Evolutionary conservation across 345 rosid species (phyloP).

Genomic region (Syzygium aromaticum): DNA sequence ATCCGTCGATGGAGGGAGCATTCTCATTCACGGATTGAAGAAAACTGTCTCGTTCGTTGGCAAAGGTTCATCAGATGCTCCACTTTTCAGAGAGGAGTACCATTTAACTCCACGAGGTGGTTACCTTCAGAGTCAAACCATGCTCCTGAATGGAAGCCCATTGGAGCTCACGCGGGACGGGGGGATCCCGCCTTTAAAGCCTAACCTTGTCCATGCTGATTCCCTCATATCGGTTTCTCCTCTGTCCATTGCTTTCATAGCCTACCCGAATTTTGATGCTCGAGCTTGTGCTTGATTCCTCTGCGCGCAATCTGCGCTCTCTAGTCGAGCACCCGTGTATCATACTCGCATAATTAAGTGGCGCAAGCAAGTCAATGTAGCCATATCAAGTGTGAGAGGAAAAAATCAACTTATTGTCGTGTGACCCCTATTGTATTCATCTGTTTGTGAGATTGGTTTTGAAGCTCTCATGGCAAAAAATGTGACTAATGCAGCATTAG

Average conservation of each 20-base stretch:
- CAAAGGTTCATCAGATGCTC: slow-evolving; percentile 27
- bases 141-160: slow-evolving; percentile 74
- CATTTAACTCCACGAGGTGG: slow-evolving; percentile 74
- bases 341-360: background rate
- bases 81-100: slow-evolving; percentile 68
- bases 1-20: slow-evolving; percentile 11
- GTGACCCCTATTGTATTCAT: background rate
- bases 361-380: background rate
- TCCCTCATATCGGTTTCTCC: slow-evolving; percentile 48
- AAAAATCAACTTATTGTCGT: background rate
- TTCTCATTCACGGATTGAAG: slow-evolving; percentile 39
- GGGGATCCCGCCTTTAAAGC: slow-evolving; percentile 56
- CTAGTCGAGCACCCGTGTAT: background rate
- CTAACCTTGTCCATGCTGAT: slow-evolving; percentile 26
- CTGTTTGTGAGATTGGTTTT: background rate
- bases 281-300: slow-evolving; percentile 41
- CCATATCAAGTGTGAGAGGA: background rate
- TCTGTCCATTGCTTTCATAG: slow-evolving; percentile 69
- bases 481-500: background rate
- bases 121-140: slow-evolving; percentile 48
- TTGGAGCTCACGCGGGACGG: slow-evolving; percentile 34
- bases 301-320: background rate
- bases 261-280: slow-evolving; percentile 67
- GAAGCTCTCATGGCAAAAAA: background rate
- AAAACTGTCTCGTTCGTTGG: slow-evolving; percentile 59